Evolutionary conservation across 2,329 filamentous ascomycete genomes (phyloP).

Genomic region (Fusarium pseudonygamai): DNA sequence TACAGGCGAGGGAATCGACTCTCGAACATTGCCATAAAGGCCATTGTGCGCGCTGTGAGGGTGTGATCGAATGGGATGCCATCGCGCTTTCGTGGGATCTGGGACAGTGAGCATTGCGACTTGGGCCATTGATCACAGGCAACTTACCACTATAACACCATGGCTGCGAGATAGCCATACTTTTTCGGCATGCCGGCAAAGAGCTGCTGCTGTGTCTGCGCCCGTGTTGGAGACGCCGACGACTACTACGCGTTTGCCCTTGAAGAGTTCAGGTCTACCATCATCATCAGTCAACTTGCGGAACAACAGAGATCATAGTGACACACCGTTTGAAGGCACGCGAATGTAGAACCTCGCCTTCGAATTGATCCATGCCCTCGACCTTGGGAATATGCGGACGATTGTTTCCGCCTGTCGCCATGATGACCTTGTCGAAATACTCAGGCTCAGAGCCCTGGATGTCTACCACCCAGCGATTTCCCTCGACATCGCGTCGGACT

Average conservation of each 20-base stretch:
- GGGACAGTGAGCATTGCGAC: background rate
- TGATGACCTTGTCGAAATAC: slow-evolving; percentile 51
- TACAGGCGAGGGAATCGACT: slow-evolving; percentile 31
- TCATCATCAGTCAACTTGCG: background rate
- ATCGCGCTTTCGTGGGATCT: slow-evolving; percentile 46
- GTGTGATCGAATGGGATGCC: slow-evolving; percentile 49
- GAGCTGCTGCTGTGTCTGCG: slow-evolving; percentile 43
- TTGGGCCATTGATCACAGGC: background rate
- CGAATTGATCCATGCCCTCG: slow-evolving; percentile 49
- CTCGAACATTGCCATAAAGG: slow-evolving; percentile 45
- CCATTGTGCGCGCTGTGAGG: slow-evolving; percentile 47
- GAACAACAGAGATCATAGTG: rapidly evolving
- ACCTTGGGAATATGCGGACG: slow-evolving; percentile 49
- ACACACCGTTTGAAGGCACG: slow-evolving; percentile 47
- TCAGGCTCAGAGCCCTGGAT: slow-evolving; percentile 33
- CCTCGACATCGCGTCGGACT: slow-evolving; percentile 32
- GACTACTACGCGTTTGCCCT: slow-evolving; percentile 54
- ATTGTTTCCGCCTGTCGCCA: slow-evolving; percentile 49
- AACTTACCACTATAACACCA: slow-evolving; percentile 49
- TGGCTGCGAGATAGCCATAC: slow-evolving; percentile 55
- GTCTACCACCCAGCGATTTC: slow-evolving; percentile 43
- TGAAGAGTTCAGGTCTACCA: slow-evolving; percentile 45
- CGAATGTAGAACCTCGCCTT: slow-evolving; percentile 52
- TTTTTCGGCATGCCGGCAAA: slow-evolving; percentile 49
- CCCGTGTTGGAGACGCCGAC: slow-evolving; percentile 55